Conservation (phyloP, 495 filamentous ascomycete genomes). For the Staphylotrichum longicolle region DNA sequence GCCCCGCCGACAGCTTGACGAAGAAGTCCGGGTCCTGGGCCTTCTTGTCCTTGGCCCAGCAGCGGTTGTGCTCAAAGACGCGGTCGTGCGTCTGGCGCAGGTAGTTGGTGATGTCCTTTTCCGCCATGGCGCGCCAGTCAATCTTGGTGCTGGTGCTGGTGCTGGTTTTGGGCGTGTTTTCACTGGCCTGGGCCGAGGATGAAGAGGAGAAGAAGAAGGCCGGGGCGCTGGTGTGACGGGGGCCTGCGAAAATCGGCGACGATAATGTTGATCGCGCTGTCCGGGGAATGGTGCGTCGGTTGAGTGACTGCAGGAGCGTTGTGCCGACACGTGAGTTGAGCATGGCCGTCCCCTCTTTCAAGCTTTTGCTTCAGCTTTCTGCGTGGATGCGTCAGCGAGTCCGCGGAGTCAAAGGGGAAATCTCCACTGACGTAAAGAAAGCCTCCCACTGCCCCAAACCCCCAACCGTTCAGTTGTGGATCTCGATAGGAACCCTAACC, state of each 20-base stretch:
- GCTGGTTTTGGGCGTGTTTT: neutral
- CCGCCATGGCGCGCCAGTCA: constrained; percentile 32
- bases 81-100: constrained; percentile 50
- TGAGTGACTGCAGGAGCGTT: constrained; percentile 13
- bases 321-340: constrained; percentile 16
- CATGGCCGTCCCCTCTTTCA: constrained; percentile 10
- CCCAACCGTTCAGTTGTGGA: constrained; percentile 1
- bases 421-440: neutral
- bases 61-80: constrained; percentile 54
- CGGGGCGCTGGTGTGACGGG: neutral
- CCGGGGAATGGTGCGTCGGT: constrained; percentile 5
- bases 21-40: constrained; percentile 57
- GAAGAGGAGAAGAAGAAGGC: neutral
- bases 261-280: neutral
- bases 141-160: neutral
- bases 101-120: constrained; percentile 43
- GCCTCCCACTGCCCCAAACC: neutral
- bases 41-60: constrained; percentile 53
- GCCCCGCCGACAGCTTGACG: constrained; percentile 49
- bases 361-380: neutral
- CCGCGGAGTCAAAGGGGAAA: neutral
- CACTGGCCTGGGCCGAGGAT: neutral
- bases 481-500: constrained; percentile 15
- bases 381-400: neutral
- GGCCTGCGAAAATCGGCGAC: constrained; percentile 1